These are phyloP conservation scores for Cydonia oblonga DNA, from an alignment of 331 rosid genomes.

Conservation along the genomic window DNA sequence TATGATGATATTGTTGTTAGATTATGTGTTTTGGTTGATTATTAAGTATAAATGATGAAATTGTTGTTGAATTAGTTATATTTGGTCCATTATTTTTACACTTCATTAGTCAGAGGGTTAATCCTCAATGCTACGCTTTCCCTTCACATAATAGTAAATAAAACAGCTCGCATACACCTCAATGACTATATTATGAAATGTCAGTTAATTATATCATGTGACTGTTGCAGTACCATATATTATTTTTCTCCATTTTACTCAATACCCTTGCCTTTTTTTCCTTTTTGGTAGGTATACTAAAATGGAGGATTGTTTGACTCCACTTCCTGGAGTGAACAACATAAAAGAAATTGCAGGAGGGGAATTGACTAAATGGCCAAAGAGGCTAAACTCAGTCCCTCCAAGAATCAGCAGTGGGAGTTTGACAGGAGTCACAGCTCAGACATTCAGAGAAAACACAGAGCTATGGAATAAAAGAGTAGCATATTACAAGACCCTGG, in stretches of 20 bases:
- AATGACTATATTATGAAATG: too few relatives aligned
- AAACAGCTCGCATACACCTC: too few relatives aligned
- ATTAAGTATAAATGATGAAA: too few relatives aligned
- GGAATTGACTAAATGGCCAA: slow-evolving; percentile 68
- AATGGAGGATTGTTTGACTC: slow-evolving; percentile 75
- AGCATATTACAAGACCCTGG: slow-evolving; percentile 46
- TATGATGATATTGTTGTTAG: too few relatives aligned
- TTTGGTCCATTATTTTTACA: too few relatives aligned
- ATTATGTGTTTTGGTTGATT: too few relatives aligned
- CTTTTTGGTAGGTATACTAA: slow-evolving; percentile 56
- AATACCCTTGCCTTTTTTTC: not conserved
- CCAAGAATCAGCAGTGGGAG: slow-evolving; percentile 71
- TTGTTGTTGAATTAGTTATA: too few relatives aligned
- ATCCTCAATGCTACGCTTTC: too few relatives aligned
- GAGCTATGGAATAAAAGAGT: slow-evolving; percentile 73
- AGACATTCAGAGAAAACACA: slow-evolving; percentile 41
- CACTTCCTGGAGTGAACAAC: slow-evolving; percentile 56
- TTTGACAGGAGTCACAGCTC: slow-evolving; percentile 46
- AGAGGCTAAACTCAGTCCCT: slow-evolving; percentile 60
- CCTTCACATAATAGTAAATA: too few relatives aligned
- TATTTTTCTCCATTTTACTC: not conserved
- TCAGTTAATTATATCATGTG: too few relatives aligned
- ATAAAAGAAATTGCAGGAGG: slow-evolving; percentile 69
- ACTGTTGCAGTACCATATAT: too few relatives aligned
- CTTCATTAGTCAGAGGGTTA: too few relatives aligned